A percentile compares a stretch with the other conserved stretches of the same genome.
Evolutionary conservation across 2,329 filamentous ascomycete genomes (phyloP).

Genomic region (Cladophialophora yegresii): DNA sequence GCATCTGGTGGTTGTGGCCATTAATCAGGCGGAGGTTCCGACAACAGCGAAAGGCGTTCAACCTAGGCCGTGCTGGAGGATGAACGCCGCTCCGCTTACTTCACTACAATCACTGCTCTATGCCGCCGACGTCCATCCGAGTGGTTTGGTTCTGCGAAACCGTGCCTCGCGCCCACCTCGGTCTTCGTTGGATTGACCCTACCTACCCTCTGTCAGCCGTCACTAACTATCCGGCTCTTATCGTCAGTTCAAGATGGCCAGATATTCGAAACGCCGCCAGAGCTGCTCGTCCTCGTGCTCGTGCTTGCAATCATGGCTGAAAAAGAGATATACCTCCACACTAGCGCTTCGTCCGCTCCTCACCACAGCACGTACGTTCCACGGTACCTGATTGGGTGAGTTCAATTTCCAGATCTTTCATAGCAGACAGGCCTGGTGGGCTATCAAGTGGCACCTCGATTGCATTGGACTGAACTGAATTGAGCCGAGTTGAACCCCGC

Average conservation of each 20-base stretch:
- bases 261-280: neutral
- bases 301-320: neutral
- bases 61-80: constrained; percentile 11
- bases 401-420: neutral
- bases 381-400: neutral
- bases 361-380: neutral
- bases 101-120: neutral
- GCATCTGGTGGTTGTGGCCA: constrained; percentile 17
- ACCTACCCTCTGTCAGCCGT: neutral
- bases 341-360: neutral
- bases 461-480: neutral
- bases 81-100: constrained; percentile 2
- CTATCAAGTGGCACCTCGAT: too few relatives aligned
- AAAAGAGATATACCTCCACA: neutral
- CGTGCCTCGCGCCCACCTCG: neutral
- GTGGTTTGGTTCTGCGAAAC: neutral
- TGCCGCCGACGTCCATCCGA: neutral
- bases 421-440: neutral
- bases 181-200: neutral
- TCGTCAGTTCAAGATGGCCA: neutral
- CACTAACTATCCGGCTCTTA: neutral
- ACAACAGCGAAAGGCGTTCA: constrained; percentile 4
- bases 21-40: constrained; percentile 4
- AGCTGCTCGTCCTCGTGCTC: neutral
- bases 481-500: neutral